These are phyloP conservation scores for Hymenochaete sp. DNA, from an alignment of 1,284 basidiomycete genomes.

Conservation along the genomic window DNA sequence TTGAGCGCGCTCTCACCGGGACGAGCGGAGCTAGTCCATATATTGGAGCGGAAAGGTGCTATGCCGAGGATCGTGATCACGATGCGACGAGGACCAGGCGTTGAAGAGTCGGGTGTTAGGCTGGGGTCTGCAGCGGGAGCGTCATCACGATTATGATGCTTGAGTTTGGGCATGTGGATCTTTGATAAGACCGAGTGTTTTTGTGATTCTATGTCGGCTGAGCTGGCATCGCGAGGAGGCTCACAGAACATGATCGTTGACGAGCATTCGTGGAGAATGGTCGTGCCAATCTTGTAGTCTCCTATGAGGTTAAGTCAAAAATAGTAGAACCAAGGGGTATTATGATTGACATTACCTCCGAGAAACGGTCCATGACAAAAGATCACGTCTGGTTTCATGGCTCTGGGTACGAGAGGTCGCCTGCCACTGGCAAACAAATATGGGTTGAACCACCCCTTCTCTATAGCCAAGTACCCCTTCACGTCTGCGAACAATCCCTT, in stretches of 20 bases:
- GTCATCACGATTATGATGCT: conserved; percentile 35
- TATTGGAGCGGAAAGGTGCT: conserved; percentile 43
- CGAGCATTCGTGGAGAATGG: conserved; percentile 46
- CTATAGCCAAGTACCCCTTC: conserved; percentile 51
- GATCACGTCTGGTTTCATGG: conserved; percentile 56
- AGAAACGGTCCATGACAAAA: conserved; percentile 61
- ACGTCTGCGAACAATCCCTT: conserved; percentile 46
- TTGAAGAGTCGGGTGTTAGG: conserved; percentile 34
- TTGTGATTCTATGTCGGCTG: conserved; percentile 17
- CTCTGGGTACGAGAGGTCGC: conserved; percentile 49
- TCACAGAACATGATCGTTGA: conserved; percentile 40
- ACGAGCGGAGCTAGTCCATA: conserved; percentile 51
- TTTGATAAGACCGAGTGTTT: conserved; percentile 17
- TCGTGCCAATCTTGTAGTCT: conserved; percentile 50
- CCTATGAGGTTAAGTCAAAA: conserved; percentile 28
- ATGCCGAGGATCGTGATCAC: conserved; percentile 47
- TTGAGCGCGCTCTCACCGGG: conserved; percentile 54
- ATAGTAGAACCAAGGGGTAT: conserved; percentile 5
- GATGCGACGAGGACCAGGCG: conserved; percentile 43
- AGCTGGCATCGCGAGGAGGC: conserved; percentile 19
- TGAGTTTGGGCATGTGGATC: conserved; percentile 18
- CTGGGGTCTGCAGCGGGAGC: conserved; percentile 40
- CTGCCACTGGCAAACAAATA: conserved; percentile 56
- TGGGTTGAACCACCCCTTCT: conserved; percentile 62
- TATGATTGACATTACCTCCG: conserved; percentile 32